Evolutionary conservation across 768 basidiomycete genomes (phyloP).

Genomic region (Gautieria morchelliformis): DNA sequence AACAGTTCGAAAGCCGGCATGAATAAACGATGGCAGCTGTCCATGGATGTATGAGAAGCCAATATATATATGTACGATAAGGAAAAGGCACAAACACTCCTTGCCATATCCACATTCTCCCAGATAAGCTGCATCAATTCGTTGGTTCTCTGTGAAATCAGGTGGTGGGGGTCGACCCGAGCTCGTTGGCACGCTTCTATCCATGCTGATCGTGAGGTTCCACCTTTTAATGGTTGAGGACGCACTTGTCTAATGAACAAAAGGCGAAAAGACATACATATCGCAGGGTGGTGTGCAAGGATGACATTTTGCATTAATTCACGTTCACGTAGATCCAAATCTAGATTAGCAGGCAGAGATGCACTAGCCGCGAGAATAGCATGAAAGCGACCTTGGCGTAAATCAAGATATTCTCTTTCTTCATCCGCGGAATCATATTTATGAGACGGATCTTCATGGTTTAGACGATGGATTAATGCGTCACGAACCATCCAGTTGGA

Average conservation of each 20-base stretch:
- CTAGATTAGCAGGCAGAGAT: conserved; percentile 35
- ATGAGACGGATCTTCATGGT: conserved; percentile 26
- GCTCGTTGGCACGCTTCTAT: conserved; percentile 73
- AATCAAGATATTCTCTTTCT: conserved; percentile 31
- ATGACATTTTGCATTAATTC: conserved; percentile 48
- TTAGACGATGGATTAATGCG: conserved; percentile 40
- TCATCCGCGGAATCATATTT: conserved; percentile 16
- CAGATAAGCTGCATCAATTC: conserved; percentile 40
- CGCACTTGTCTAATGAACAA: background rate
- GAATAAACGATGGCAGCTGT: conserved; percentile 11
- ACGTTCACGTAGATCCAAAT: conserved; percentile 30
- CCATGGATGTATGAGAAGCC: conserved; percentile 11
- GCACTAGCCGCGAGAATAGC: conserved; percentile 44
- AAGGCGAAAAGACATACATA: conserved; percentile 35
- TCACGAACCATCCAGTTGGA: conserved; percentile 48
- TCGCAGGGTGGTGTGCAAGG: conserved; percentile 61
- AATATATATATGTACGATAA: background rate
- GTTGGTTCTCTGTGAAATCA: conserved; percentile 43
- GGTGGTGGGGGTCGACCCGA: conserved; percentile 51
- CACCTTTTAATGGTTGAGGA: conserved; percentile 23
- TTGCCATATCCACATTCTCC: conserved; percentile 33
- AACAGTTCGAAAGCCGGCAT: conserved; percentile 64
- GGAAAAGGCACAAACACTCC: conserved; percentile 32
- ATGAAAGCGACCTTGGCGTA: conserved; percentile 44
- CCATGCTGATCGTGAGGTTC: conserved; percentile 56